Evolutionary conservation across 2,329 filamentous ascomycete genomes (phyloP).

Genomic region (Fusarium metavorans): DNA sequence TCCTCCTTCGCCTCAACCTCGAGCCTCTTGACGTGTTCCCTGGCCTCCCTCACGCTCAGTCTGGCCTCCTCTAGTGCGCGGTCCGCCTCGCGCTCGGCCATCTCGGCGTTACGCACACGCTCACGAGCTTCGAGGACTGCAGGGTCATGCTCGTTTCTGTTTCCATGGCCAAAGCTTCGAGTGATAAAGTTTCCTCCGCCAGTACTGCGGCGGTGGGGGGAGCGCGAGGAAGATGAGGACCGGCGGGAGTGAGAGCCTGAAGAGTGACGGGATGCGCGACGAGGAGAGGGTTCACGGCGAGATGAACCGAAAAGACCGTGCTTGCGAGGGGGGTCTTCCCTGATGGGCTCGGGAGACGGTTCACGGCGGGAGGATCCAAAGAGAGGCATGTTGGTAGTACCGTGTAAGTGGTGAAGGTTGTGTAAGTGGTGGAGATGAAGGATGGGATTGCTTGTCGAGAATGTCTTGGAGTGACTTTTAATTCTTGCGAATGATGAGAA

Average conservation of each 20-base stretch:
- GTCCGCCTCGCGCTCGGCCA: conserved; percentile 74
- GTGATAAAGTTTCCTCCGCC: conserved; percentile 52
- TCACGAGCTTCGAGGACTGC: conserved; percentile 72
- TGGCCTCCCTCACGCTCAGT: conserved; percentile 70
- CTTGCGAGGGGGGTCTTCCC: conserved; percentile 43
- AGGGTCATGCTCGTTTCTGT: conserved; percentile 66
- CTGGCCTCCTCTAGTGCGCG: conserved; percentile 70
- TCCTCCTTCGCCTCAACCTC: conserved; percentile 76
- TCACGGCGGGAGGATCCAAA: conserved; percentile 46
- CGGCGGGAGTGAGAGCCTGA: conserved; percentile 25
- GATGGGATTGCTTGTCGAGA: neutral
- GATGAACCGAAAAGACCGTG: conserved; percentile 52
- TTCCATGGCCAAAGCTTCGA: conserved; percentile 58
- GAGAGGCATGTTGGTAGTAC: conserved; percentile 46
- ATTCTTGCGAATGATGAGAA: conserved; percentile 7
- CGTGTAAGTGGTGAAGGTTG: neutral
- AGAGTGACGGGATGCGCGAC: conserved; percentile 21
- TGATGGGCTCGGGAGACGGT: conserved; percentile 49
- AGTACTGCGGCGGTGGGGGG: conserved; percentile 23
- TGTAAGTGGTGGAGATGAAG: neutral
- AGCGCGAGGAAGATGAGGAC: conserved; percentile 26
- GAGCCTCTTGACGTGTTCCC: conserved; percentile 71
- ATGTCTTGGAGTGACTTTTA: neutral
- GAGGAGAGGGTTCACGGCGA: conserved; percentile 45
- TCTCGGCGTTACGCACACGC: conserved; percentile 71